Evolutionary conservation across 169 alveolate species (phyloP), one percentile per base, ranked within the genome.

Genomic region (Plasmodium coatneyi): DNA sequence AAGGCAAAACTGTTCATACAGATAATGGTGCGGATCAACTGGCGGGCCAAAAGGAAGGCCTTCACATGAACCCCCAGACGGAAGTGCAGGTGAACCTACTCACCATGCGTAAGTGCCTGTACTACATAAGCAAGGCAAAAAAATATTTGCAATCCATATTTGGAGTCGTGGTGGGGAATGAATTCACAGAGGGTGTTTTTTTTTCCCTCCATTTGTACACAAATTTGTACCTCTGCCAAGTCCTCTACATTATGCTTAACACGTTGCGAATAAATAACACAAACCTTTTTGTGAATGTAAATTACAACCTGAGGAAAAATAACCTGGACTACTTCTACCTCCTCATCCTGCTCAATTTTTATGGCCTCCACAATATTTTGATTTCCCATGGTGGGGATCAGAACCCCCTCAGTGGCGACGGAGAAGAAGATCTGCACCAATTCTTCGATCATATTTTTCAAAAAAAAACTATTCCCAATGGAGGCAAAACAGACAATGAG

Each of bases 251-350:
- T 32, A 79, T 78, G 72, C 71, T 89, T 41, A 79, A 80, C 32
- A 80, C 82, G 7, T 79, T 89, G 32, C 25, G 94, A 49, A 89
- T 89, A 4, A 89, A 89, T 78, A 89, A 89, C 16, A 89, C 94
- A 3, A 89, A 89, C 39, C 25, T 60, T 0, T 89, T 32, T 54
- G 82, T 66, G 16, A 89, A 89, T 80, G 5, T 80, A 66, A 43
- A 60, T 66, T 89, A 79, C 72, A 52, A 80, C 19, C 16, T 89
- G 56, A 89, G 56, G 49, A 89, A 89, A 70, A 89, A 89, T 34
- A 89, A 89, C 32, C 3, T 78, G 79, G 94, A 89, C 82, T 89
- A 79, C 49, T 78, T 89, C 36, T 89, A 89, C 71, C 49, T 89
- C 54, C 34, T 89, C 46, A 52, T 89, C n/a, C 34, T 89, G 46